phyloP scores from a whole-genome alignment of 495 filamentous ascomycete genomes.

The Sporormia fimetaria region DNA sequence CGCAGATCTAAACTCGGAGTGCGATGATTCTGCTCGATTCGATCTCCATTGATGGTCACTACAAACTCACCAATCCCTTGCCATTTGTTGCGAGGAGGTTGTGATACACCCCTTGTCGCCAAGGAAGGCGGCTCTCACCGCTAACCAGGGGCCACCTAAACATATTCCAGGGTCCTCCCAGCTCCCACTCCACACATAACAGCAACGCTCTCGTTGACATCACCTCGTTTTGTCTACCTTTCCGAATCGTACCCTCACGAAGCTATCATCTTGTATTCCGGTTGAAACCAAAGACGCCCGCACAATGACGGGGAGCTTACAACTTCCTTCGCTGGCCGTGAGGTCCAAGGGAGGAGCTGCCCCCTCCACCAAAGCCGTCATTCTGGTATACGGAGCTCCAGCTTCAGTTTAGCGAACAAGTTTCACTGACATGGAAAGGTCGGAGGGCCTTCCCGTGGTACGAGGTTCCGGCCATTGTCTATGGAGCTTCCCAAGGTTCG shows the following conservation, averaged over 20 bases:
- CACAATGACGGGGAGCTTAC: conserved; percentile 22
- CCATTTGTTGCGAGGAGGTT: too few relatives aligned
- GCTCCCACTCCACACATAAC: too few relatives aligned
- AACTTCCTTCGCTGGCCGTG: conserved; percentile 27
- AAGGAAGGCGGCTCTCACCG: conserved; percentile 1
- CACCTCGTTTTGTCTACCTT: neutral
- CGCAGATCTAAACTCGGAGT: too few relatives aligned
- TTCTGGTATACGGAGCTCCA: conserved; percentile 42
- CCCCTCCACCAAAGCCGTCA: conserved; percentile 57
- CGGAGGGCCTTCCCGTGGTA: conserved; percentile 87
- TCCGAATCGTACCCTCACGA: neutral
- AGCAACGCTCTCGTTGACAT: too few relatives aligned
- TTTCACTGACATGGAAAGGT: conserved; percentile 52
- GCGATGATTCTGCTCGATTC: too few relatives aligned
- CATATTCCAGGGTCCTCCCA: conserved; percentile 1
- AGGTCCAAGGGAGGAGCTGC: conserved; percentile 27
- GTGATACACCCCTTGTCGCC: neutral
- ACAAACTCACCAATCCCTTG: too few relatives aligned
- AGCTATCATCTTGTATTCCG: neutral
- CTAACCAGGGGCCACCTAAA: neutral
- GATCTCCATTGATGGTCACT: too few relatives aligned
- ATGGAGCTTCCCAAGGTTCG: conserved; percentile 92
- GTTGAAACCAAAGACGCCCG: neutral
- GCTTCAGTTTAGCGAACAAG: conserved; percentile 5
- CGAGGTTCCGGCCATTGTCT: conserved; percentile 89